Base-by-base conservation (phyloP, 2,329 filamentous ascomycete species). In the Colletotrichum godetiae region DNA sequence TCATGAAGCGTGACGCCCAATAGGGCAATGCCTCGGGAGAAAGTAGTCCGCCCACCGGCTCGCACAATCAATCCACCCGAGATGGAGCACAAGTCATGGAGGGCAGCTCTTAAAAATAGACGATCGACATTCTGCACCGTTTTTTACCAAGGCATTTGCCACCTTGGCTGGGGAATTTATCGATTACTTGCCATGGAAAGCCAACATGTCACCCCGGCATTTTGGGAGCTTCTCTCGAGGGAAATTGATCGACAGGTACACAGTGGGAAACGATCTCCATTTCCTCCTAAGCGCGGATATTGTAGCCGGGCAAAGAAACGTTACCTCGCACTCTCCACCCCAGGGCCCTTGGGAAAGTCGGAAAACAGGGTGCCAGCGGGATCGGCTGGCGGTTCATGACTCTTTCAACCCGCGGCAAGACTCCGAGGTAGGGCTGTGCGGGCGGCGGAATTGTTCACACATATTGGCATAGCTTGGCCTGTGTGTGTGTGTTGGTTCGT, bases 341-440 rank as follows among this genome's bases (percentile, higher is more conserved):
- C 35, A 61, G 15, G 42, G 42, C 63, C 56, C 29, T 27, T 53
- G 70, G 27, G 42, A 46, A 70, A 37, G 42, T 64, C 46, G 42
- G 70, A 57, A 52, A 63, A 63, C 59, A 58, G 67, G 70, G 70
- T 15, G 42, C 53, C 53, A 31, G 55, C 70, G 67, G 70, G 70
- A 73, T 70, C 59, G 59, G n/a, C 70, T 55, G 35, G 53, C 53
- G 24, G 15, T 56, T 65, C 70, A 73, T 70, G 70, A 73, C 70
- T 73, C 70, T 73, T 62, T 56, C 70, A 70, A 60, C 55, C 35
- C 60, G 57, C 60, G 67, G 67, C 55, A 62, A 56, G 35, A 31
- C 53, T 63, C 60, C 60, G 60, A 56, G 59, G 59, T 70, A 70
- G 70, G 67, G 70, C 66, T 70, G 70, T 60, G 31, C 27, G 42